A percentile compares a stretch with the other conserved stretches of the same genome.
These are phyloP conservation scores for Chamaecrista fasciculata DNA, from an alignment of 306 rosid species.

Conservation along the genomic window DNA sequence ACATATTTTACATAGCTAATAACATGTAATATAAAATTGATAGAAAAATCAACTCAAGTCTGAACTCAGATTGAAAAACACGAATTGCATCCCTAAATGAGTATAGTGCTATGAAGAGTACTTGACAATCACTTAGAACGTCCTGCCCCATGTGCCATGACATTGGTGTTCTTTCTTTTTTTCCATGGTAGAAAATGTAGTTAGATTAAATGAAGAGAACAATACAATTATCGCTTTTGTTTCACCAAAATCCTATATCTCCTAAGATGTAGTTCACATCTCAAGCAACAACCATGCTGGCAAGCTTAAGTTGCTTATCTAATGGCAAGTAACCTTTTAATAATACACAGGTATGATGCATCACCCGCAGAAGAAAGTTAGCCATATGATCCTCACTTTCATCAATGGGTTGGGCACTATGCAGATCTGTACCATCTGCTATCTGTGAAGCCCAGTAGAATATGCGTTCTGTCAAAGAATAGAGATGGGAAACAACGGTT, in stretches of 20 bases:
- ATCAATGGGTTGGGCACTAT: slow-evolving; percentile 59
- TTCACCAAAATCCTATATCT: slow-evolving; percentile 2
- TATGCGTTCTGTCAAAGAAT: slow-evolving; percentile 67
- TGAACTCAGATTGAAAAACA: too few species aligned
- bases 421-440: slow-evolving; percentile 32
- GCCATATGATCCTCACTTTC: slow-evolving; percentile 62
- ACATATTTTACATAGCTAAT: too few species aligned
- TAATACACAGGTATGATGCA: slow-evolving; percentile 60
- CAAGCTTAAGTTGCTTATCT: slow-evolving; percentile 77
- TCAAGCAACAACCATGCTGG: slow-evolving; percentile 53
- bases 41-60: too few species aligned
- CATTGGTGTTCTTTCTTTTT: too few species aligned
- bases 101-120: slow-evolving; percentile 6
- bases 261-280: slow-evolving; percentile 1
- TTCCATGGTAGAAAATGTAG: too few species aligned
- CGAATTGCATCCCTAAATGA: too few species aligned
- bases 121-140: not conserved
- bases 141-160: not conserved
- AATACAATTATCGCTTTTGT: not conserved
- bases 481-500: slow-evolving; percentile 52
- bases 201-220: too few species aligned
- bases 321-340: slow-evolving; percentile 69
- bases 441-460: slow-evolving; percentile 40
- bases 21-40: too few species aligned
- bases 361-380: slow-evolving; percentile 44